A percentile compares a stretch with the other conserved stretches of the same genome.
Conservation (phyloP, 163 green algal genomes). For the Scenedesmus sp. region DNA sequence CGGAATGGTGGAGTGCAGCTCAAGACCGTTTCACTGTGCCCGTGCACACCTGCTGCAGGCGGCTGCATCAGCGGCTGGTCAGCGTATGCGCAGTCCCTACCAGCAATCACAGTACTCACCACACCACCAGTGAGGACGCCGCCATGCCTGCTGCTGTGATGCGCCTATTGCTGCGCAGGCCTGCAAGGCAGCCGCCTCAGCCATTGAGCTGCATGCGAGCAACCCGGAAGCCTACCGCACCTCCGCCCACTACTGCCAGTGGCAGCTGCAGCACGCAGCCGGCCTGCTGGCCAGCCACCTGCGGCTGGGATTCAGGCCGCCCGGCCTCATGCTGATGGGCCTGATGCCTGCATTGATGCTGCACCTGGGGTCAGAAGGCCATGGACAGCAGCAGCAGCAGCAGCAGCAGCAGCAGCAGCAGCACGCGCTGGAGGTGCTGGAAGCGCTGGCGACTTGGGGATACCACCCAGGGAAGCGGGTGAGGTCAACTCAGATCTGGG, state of each 20-base stretch:
- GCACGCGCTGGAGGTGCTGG: conserved; percentile 3
- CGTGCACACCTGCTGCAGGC: no score
- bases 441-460: background rate
- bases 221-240: background rate
- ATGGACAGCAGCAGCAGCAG: background rate
- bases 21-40: no score
- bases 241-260: conserved; percentile 41
- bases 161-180: background rate
- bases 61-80: no score
- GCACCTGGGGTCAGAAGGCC: background rate
- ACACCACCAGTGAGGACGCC: no score
- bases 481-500: background rate
- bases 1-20: no score
- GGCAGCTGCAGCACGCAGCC: conserved; percentile 25
- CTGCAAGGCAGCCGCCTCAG: background rate
- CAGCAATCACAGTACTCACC: no score
- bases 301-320: conserved; percentile 6
- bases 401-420: conserved; percentile 39
- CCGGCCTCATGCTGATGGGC: background rate
- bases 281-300: conserved; percentile 6
- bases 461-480: conserved; percentile 37
- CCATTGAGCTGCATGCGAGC: background rate
- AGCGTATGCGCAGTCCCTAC: no score
- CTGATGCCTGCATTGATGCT: conserved; percentile 44
- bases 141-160: background rate